Evolutionary conservation across 1,284 basidiomycete species (phyloP), one percentile per base, ranked within the genome.

Genomic region (Ganoderma sinense): DNA sequence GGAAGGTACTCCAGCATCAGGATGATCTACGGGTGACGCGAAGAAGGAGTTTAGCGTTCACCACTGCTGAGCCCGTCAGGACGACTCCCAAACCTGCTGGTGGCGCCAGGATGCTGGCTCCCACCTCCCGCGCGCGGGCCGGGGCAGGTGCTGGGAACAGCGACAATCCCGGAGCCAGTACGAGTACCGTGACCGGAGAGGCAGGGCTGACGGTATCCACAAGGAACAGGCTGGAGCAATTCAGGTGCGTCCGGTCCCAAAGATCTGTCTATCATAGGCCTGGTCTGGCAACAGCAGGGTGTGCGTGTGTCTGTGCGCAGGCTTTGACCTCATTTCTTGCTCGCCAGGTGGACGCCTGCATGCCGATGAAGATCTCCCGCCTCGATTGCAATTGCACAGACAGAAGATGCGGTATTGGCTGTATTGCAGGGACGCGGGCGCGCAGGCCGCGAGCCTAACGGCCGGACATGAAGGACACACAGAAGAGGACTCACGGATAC

Each of bases 221-320:
- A 53, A 69, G 69, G 72, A 68, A 67, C 71, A 75, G 75, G 71
- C 75, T 80, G 62, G 78, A 75, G 55, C 76, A 72, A 68, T 79
- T 75, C 75, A 78, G 78, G 79, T 79, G 75, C 72, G 78, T 73
- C 33, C 31, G 64, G 29, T 63, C 62, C 62, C 65, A 66, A 59
- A 65, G 71, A 65, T 73, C 64, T 71, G 40, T 67, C 64, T 71
- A 45, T 67, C 48, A 51, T 13, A 26, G 62, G 29, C 41, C 36
- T 40, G 36, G 36, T 36, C 36, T 36, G 36, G 36, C 36, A 36
- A 36, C 36, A 36, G 59, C 29, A 64, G 62, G 36, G 26, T 39
- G 36, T 55, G 41, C 58, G 62, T 45, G 53, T 39, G 65, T 45
- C 13, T 33, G 26, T 43, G 61, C 14, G 61, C 61, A 62, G 70